Base-by-base conservation (phyloP, 129 eudicot genomes). In the Escallonia herrerae region DNA sequence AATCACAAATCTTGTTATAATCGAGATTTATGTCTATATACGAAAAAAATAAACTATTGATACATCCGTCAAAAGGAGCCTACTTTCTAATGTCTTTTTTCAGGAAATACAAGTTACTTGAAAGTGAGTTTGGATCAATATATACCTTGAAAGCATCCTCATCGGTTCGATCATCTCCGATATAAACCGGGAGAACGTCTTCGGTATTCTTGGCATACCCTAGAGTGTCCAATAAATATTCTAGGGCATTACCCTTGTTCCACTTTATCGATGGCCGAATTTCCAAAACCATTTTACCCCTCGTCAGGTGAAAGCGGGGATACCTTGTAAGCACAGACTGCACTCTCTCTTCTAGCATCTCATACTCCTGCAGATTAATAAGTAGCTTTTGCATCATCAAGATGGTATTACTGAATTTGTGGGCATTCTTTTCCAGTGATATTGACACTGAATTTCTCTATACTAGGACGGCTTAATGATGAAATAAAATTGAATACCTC, bases 81-180 rank as follows among this genome's bases (percentile, higher is more conserved):
- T 13, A 55, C 7, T 15, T 10, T 4, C 6, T 8, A 3, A 7
- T 56, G 7, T 7, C 2, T 3, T 4, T 22, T 15, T 2, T 5
- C 7, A 15, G 3, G 6, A 0, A 15, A 56, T 15, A 15, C 3
- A 8, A 7, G 4, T 51, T n/a, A 51, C 8, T 9, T 4, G 37
- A 37, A 5, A 66, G 4, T 37, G 1, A 4, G 41, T 2, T 45
- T 5, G 5, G 3, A 13, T 40, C 3, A 59, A 43, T 40, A 43
- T 11, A 12, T 80, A 89, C 96, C 90, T 83, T 81, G 38, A 89
- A 89, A 62, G 97, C 97, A 63, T 90, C 97, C 72, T 90, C 95
- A 37, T 90, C 95, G 49, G 97, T 89, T 71, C 62, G 72, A 67
- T 89, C 97, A 72, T 90, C 97, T 6, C 97, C 96, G 4, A 89